Evolutionary conservation across 139 green algal genomes (phyloP).

Genomic region (Tetraselmis chui): DNA sequence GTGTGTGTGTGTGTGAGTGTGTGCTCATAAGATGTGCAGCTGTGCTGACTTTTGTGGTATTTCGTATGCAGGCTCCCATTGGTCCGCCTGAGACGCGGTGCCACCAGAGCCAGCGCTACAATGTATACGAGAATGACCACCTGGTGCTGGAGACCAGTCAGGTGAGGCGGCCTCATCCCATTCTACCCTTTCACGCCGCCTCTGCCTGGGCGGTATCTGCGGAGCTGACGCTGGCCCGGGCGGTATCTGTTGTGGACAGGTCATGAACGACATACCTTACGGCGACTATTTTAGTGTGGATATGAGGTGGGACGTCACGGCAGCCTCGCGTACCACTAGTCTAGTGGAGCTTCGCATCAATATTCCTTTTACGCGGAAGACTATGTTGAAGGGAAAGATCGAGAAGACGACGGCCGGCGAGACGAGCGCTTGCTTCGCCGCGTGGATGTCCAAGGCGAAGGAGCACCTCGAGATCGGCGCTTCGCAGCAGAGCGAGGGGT

Average conservation of each 20-base stretch:
- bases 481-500: background rate
- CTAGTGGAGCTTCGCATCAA: constrained; percentile 21
- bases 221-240: too few species aligned
- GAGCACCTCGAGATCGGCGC: too few species aligned
- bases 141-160: constrained; percentile 67
- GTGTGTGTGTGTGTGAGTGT: too few species aligned
- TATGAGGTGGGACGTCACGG: constrained; percentile 48
- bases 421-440: background rate
- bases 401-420: background rate
- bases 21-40: too few species aligned
- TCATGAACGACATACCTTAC: constrained; percentile 78
- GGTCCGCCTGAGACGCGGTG: constrained; percentile 48
- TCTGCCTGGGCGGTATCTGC: too few species aligned
- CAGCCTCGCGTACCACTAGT: constrained; percentile 7
- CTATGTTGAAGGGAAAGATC: background rate
- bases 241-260: constrained; percentile 25
- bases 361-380: constrained; percentile 31
- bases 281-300: constrained; percentile 77
- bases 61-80: constrained; percentile 31
- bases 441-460: background rate
- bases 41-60: constrained; percentile 1
- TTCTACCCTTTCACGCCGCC: too few species aligned
- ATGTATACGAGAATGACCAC: constrained; percentile 36
- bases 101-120: constrained; percentile 63
- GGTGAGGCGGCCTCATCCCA: background rate